Evolutionary conservation across 768 basidiomycete genomes (phyloP), one percentile per base, ranked within the genome.

Genomic region (Suillus paluster): DNA sequence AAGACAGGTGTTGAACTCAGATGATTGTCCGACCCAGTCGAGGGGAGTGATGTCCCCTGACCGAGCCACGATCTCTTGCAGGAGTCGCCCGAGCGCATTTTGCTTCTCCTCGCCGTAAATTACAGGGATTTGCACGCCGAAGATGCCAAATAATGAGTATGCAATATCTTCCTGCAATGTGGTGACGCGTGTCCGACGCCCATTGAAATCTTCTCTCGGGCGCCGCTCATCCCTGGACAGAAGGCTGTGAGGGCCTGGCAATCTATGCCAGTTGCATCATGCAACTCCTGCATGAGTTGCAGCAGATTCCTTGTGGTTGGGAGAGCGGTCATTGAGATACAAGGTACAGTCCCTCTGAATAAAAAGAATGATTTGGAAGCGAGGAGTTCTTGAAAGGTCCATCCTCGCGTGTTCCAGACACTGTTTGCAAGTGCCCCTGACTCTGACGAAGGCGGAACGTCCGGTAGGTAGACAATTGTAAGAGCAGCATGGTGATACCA

Each of bases 401-500:
- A 71, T 12, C 69, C 70, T 39, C 70, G 53, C 58, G 54, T 44
- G 55, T 74, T 74, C 73, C 73, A 74, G 14, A 64, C 2, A 38
- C 69, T 68, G 38, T 59, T 53, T 30, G 19, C 54, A 44, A 70
- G 54, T 53, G 55, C 63, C 52, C 65, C 67, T n/a, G 57, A 17
- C 8, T 7, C 9, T 15, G 64, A 67, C 19, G 64, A 53, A 11
- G 63, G 64, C 19, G 3, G 21, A 15, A 70, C 67, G 14, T 71
- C 70, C 27, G 59, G 57, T 42, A 73, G 63, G 23, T 73, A 68
- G n/a, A 72, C 54, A 61, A 73, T 56, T n/a, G 71, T 73, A 34
- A 72, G 52, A n/a, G 63, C 62, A 17, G 73, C 67, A 3, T 67
- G 66, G 5, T 68, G 58, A 36, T 73, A 73, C 73, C 73, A 73